Percentiles rank a stretch among this genome's conserved stretches.
These are phyloP conservation scores for Sporothrix curviconia DNA, from an alignment of 2,329 filamentous ascomycete genomes.

Conservation along the genomic window DNA sequence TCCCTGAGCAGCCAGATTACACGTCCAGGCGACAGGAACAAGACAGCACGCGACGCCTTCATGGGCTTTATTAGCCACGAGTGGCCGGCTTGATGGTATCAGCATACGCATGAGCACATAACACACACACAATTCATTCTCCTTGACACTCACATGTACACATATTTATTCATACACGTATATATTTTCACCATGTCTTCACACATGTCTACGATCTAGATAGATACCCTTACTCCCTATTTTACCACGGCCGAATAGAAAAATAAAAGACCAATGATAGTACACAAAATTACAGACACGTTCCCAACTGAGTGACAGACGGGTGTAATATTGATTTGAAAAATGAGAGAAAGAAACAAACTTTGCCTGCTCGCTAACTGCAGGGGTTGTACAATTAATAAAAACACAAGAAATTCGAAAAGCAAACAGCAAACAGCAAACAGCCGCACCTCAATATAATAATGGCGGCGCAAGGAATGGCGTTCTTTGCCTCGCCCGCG, in stretches of 20 bases:
- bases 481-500: neutral
- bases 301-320: neutral
- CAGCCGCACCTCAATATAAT: neutral
- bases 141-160: neutral
- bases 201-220: constrained; percentile 1
- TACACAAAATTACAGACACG: neutral
- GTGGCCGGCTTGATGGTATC: neutral
- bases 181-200: neutral
- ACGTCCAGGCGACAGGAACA: constrained; percentile 7
- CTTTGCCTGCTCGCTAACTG: constrained; percentile 7
- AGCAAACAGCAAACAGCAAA: neutral
- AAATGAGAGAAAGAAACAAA: neutral
- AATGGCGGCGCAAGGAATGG: neutral
- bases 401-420: neutral
- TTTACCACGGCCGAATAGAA: neutral
- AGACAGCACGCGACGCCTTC: constrained; percentile 7
- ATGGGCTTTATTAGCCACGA: neutral
- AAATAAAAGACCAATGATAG: neutral
- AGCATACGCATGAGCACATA: too few species aligned
- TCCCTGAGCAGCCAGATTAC: constrained; percentile 13
- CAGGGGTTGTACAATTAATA: constrained; percentile 2
- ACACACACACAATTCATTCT: neutral
- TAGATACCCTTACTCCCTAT: neutral
- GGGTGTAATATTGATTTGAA: too few species aligned
- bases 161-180: neutral